Evolutionary conservation across 805 yeast genomes (phyloP).

Genomic region (Candida tibetensis): DNA sequence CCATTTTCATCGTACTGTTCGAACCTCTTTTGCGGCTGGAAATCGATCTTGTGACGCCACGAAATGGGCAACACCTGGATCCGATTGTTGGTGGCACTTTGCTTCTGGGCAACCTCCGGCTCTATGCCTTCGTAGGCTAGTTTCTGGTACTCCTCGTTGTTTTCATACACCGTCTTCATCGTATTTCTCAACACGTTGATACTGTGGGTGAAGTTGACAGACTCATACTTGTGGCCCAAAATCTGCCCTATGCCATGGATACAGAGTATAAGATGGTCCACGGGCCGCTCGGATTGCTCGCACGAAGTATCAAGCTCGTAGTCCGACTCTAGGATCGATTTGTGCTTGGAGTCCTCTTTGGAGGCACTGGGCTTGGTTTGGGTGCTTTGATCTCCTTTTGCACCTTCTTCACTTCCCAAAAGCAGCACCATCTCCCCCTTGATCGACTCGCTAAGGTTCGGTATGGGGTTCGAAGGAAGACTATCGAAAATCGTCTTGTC

Average conservation of each 20-base stretch:
- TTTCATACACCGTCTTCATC: slow-evolving; percentile 47
- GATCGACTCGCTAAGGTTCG: slow-evolving; percentile 31
- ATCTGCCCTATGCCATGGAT: slow-evolving; percentile 95
- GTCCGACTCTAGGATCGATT: slow-evolving; percentile 49
- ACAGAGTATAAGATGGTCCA: slow-evolving; percentile 74
- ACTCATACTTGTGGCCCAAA: slow-evolving; percentile 72
- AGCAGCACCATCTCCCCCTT: slow-evolving; percentile 26
- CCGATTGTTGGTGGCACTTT: slow-evolving; percentile 43
- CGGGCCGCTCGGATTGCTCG: slow-evolving; percentile 17
- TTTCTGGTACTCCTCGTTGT: slow-evolving; percentile 38
- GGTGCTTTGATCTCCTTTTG: not conserved
- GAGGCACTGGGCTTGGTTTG: not conserved
- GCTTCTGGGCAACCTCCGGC: slow-evolving; percentile 8
- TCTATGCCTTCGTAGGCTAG: slow-evolving; percentile 27
- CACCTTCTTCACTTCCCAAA: slow-evolving; percentile 7
- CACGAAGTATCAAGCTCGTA: slow-evolving; percentile 35
- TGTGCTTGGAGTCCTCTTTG: slow-evolving; percentile 27
- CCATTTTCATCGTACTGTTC: slow-evolving; percentile 38
- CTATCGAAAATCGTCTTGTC: slow-evolving; percentile 30
- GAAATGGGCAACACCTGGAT: slow-evolving; percentile 86
- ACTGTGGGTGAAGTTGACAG: slow-evolving; percentile 84
- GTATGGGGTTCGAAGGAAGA: slow-evolving; percentile 30
- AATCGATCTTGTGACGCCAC: slow-evolving; percentile 81
- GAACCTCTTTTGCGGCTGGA: slow-evolving; percentile 47
- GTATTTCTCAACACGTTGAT: slow-evolving; percentile 62